Conservation (phyloP, 2,329 filamentous ascomycete genomes). For the Pseudogymnoascus sp. region DNA sequence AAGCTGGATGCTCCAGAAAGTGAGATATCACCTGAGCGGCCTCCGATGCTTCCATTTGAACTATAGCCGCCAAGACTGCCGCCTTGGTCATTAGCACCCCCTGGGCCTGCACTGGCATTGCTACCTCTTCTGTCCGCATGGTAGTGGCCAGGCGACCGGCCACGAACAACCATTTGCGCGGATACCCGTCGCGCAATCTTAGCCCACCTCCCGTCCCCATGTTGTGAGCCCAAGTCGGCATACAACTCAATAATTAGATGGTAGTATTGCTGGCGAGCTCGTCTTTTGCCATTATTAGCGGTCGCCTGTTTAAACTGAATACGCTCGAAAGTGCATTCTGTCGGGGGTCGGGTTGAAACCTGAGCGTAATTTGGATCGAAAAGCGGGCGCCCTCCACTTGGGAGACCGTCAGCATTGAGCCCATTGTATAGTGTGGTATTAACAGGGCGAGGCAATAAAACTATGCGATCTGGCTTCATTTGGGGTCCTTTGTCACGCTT, state of each 20-base stretch:
- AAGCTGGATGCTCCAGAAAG: slow-evolving; percentile 25
- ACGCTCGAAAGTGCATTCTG: slow-evolving; percentile 50
- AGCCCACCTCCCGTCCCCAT: slow-evolving; percentile 39
- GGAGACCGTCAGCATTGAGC: not conserved
- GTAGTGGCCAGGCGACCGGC: slow-evolving; percentile 56
- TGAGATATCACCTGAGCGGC: slow-evolving; percentile 23
- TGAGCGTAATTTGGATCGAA: slow-evolving; percentile 14
- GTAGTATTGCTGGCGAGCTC: slow-evolving; percentile 66
- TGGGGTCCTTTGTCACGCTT: slow-evolving; percentile 66
- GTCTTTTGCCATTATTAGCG: slow-evolving; percentile 65
- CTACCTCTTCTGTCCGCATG: slow-evolving; percentile 43
- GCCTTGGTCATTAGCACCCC: slow-evolving; percentile 31
- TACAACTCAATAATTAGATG: slow-evolving; percentile 61
- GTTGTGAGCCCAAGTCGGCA: slow-evolving; percentile 41
- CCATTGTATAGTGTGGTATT: slow-evolving; percentile 3
- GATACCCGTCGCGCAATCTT: slow-evolving; percentile 52
- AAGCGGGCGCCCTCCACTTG: not conserved
- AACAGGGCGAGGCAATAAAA: slow-evolving; percentile 23
- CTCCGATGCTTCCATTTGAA: slow-evolving; percentile 18
- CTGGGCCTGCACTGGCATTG: slow-evolving; percentile 48
- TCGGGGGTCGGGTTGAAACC: slow-evolving; percentile 20
- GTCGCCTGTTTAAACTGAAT: slow-evolving; percentile 71
- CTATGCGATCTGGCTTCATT: slow-evolving; percentile 47
- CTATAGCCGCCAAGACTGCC: slow-evolving; percentile 24
- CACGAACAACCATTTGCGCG: slow-evolving; percentile 57